Base-by-base conservation (phyloP, 129 eudicot genomes). In the Pulicaria dysenterica region DNA sequence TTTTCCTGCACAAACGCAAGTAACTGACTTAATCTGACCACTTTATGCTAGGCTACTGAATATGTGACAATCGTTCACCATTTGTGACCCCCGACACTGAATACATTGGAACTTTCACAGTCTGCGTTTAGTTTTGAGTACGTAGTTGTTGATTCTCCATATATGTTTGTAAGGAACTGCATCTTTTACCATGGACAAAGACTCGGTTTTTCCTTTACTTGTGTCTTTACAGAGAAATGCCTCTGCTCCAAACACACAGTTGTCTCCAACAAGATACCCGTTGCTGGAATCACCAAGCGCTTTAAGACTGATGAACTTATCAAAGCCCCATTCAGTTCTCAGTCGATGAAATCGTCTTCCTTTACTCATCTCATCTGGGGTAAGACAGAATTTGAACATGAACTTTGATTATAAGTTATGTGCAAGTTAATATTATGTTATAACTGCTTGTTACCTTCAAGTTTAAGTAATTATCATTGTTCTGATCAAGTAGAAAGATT, bases 231-330 rank as follows among this genome's bases (percentile, higher is more conserved):
- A 66, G 16, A 89, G 74, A 31, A 73, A 86, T 48, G 86, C 89
- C 82, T 89, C 92, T 0, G 83, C 96, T 58, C 92, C 96, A 64
- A 85, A 81, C 11, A 85, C 81, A 13, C 96, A 83, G 7, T 78
- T 60, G 81, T 89, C 89, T 13, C 71, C 80, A 3, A 82, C 75
- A 65, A 86, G 81, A 65, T 89, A 84, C 8, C 96, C 92, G 13
- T 80, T 77, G 47, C 51, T 64, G 10, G 84, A 12, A 56, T 89
- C 84, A 5, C 51, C 70, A 44, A 89, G 82, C 50, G 47, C 70
- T 58, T 66, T 72, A 10, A 65, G 81, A 74, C 83, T 74, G 5
- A 89, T 60, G 62, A 84, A 82, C 47, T 73, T 57, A 51, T 86
- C 92, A 34, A 89, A 89, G 4, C 96, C 96, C 86, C 84, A 82